Percentiles rank a stretch among this genome's conserved stretches.
These are phyloP conservation scores for Inga laurina DNA, from an alignment of 306 rosid species.

Conservation along the genomic window DNA sequence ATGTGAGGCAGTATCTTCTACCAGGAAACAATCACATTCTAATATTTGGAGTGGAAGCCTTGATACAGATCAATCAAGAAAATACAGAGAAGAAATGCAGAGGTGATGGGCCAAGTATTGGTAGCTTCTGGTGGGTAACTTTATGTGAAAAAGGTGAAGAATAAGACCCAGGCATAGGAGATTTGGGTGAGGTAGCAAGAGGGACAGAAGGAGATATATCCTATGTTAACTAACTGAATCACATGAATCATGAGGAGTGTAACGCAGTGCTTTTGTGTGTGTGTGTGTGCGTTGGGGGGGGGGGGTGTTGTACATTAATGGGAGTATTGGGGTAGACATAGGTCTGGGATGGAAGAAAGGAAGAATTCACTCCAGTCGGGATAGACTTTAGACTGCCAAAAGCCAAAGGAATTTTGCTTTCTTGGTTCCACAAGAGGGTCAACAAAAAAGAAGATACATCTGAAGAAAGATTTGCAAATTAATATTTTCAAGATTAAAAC, in stretches of 20 bases:
- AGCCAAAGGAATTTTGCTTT: too few relatives aligned
- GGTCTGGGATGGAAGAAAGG: background rate
- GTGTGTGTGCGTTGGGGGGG: too few relatives aligned
- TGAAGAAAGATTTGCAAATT: background rate
- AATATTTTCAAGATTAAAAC: constrained; percentile 8
- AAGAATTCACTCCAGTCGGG: too few relatives aligned
- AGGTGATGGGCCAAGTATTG: background rate
- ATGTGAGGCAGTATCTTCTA: constrained; percentile 24
- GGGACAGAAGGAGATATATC: background rate
- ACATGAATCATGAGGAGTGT: background rate
- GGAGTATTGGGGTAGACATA: too few relatives aligned
- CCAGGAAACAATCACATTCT: constrained; percentile 21
- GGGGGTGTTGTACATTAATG: too few relatives aligned
- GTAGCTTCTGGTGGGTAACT: background rate
- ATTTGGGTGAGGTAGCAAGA: background rate
- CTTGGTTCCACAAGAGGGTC: background rate
- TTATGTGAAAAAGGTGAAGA: background rate
- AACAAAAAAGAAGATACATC: constrained; percentile 11
- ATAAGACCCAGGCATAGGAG: background rate
- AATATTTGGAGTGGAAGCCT: constrained; percentile 14
- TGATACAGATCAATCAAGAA: constrained; percentile 19
- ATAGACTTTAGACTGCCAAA: too few relatives aligned
- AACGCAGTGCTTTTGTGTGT: background rate
- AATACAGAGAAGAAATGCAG: background rate
- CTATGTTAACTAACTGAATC: background rate